Conservation (phyloP, 2,329 filamentous ascomycete species). For the Aureobasidium sp. region DNA sequence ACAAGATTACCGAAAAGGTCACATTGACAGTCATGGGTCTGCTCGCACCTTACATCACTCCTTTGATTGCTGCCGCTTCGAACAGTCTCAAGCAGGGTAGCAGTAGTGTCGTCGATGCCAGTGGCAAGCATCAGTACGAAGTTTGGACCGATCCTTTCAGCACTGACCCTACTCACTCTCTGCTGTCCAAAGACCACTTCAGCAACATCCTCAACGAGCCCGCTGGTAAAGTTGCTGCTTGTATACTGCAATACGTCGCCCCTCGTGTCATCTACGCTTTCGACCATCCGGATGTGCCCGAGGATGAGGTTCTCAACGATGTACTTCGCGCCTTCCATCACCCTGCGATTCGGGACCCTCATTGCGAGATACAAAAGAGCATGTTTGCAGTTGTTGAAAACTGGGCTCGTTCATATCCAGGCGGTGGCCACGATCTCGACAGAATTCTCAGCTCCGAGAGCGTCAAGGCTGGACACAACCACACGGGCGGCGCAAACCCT, state of each 20-base stretch:
- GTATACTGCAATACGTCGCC: constrained; percentile 73
- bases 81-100: constrained; percentile 80
- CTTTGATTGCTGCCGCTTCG: constrained; percentile 81
- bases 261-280: constrained; percentile 86
- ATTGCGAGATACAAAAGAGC: constrained; percentile 67
- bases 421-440: constrained; percentile 59
- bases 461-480: constrained; percentile 76
- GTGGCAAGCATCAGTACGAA: constrained; percentile 41
- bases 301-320: constrained; percentile 76
- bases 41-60: constrained; percentile 82
- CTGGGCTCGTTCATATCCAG: constrained; percentile 65
- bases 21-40: constrained; percentile 88
- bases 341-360: constrained; percentile 67
- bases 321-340: constrained; percentile 82
- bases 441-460: constrained; percentile 71
- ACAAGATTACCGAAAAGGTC: constrained; percentile 86
- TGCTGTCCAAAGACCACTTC: constrained; percentile 45
- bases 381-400: constrained; percentile 83
- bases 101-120: constrained; percentile 53
- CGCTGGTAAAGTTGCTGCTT: constrained; percentile 38
- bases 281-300: constrained; percentile 75
- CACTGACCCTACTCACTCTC: constrained; percentile 43
- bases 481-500: constrained; percentile 31
- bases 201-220: constrained; percentile 42
- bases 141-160: constrained; percentile 40